Base-by-base conservation (phyloP, 1,284 basidiomycete genomes). In the Pulveroboletus sp. region DNA sequence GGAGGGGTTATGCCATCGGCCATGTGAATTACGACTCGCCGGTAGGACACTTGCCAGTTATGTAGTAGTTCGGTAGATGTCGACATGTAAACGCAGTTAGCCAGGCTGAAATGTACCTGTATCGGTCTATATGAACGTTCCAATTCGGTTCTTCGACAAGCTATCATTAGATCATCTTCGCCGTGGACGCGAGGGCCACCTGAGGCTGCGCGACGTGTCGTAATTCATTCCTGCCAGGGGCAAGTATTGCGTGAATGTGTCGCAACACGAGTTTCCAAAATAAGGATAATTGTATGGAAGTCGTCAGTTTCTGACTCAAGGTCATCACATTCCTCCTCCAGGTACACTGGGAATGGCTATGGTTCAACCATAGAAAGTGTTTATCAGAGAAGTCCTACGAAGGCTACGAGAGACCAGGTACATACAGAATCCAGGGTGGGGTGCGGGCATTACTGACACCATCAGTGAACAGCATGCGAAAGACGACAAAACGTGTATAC, bases 251-350 rank as follows among this genome's bases (percentile, higher is more conserved):
- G 12, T 12, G 8, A 31, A 31, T 8, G 29, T 7, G 29, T 31
- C 29, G 29, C 29, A 31, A n/a, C n/a, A n/a, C n/a, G n/a, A n/a
- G n/a, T n/a, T n/a, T n/a, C n/a, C n/a, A n/a, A n/a, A n/a, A n/a
- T n/a, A n/a, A n/a, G n/a, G n/a, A n/a, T n/a, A n/a, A n/a, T n/a
- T n/a, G n/a, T n/a, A n/a, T n/a, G n/a, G n/a, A n/a, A n/a, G n/a
- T n/a, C n/a, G n/a, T n/a, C n/a, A n/a, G n/a, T n/a, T n/a, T n/a
- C n/a, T n/a, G n/a, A n/a, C n/a, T n/a, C n/a, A n/a, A n/a, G n/a
- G n/a, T n/a, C n/a, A n/a, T n/a, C n/a, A n/a, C n/a, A n/a, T 88
- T 11, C 82, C 82, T 20, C 86, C 86, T 68, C 81, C 76, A 1
- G 73, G 69, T 26, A 78, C 70, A 9, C 81, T 84, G 4, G 83